Percentiles rank a stretch among this genome's conserved stretches.
These are phyloP conservation scores for Priceomyces medius DNA, from an alignment of 805 yeast species.

Conservation along the genomic window DNA sequence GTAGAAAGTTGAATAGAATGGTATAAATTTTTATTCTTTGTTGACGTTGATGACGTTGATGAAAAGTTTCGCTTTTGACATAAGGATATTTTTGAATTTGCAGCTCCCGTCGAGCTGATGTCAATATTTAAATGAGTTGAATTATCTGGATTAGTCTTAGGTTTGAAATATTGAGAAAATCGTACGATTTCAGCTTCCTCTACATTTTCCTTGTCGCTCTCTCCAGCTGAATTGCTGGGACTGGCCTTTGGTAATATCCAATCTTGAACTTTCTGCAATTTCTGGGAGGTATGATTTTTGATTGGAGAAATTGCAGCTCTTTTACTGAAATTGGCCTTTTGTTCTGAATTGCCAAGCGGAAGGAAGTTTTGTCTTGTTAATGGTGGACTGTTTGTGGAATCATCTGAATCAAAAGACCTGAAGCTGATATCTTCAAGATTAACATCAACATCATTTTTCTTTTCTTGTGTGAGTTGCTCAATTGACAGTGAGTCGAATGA, in stretches of 20 bases:
- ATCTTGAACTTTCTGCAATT: background rate
- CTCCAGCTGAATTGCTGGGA: background rate
- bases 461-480: constrained; percentile 1
- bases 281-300: background rate
- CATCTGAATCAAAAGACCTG: constrained; percentile 7
- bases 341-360: background rate
- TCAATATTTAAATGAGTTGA: background rate
- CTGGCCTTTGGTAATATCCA: background rate
- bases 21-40: constrained; percentile 7
- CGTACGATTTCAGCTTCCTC: background rate
- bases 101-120: background rate
- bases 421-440: constrained; percentile 8
- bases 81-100: background rate
- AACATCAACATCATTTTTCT: background rate
- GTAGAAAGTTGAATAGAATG: constrained; percentile 32
- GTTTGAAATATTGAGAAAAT: background rate
- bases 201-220: background rate
- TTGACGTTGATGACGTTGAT: constrained; percentile 4
- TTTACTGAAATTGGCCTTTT: background rate
- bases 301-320: constrained; percentile 5
- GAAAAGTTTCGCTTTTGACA: constrained; percentile 10
- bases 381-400: background rate
- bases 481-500: constrained; percentile 7
- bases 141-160: background rate
- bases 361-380: background rate